Conservation (phyloP, 805 yeast species). For the Starmerella khaoyaiensis region DNA sequence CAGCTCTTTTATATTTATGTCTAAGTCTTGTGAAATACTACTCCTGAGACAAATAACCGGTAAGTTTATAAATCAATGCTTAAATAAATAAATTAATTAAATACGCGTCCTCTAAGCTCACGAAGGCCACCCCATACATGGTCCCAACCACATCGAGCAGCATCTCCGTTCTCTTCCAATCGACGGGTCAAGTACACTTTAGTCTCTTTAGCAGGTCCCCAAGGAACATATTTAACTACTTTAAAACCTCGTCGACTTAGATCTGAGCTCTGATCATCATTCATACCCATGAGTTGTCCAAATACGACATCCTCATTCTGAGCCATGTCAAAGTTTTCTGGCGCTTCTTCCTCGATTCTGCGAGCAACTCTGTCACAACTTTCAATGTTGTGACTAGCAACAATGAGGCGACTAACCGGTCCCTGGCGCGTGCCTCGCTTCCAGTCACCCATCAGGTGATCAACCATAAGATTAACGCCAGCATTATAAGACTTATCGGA, state of each 20-base stretch:
- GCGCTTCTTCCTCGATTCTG: constrained; percentile 32
- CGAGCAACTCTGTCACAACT: constrained; percentile 65
- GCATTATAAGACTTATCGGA: constrained; percentile 69
- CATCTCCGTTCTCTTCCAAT: constrained; percentile 86
- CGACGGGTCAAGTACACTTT: constrained; percentile 80
- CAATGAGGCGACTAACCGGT: constrained; percentile 42
- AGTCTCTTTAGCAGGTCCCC: constrained; percentile 95
- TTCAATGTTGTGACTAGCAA: constrained; percentile 77
- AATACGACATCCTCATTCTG: constrained; percentile 42
- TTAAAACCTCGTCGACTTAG: constrained; percentile 54
- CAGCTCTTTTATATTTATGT: too few species aligned
- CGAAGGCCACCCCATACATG: constrained; percentile 18
- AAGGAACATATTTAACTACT: constrained; percentile 86
- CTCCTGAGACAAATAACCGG: too few species aligned
- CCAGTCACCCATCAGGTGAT: constrained; percentile 37
- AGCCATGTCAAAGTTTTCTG: constrained; percentile 21
- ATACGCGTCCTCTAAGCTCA: constrained; percentile 15
- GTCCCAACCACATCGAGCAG: constrained; percentile 25
- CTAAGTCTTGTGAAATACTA: too few species aligned
- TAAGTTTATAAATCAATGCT: neutral
- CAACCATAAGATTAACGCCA: constrained; percentile 52
- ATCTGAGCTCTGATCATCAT: constrained; percentile 73
- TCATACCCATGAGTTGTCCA: constrained; percentile 92
- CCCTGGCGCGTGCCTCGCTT: constrained; percentile 38
- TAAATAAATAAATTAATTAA: neutral